Base-by-base conservation (phyloP, 495 filamentous ascomycete genomes). In the Penicillium coprophilum region DNA sequence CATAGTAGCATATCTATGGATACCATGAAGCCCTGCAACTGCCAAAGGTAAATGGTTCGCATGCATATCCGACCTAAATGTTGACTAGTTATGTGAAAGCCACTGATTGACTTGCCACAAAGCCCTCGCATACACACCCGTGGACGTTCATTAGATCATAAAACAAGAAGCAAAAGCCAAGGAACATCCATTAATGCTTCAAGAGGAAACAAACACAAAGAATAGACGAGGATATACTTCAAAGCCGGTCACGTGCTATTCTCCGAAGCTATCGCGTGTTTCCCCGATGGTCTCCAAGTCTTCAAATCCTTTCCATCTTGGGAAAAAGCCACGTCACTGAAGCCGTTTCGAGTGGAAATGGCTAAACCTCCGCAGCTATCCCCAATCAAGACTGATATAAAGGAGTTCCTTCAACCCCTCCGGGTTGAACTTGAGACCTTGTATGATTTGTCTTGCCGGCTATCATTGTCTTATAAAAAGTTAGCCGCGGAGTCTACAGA, bases 401-500 rank as follows among this genome's bases (percentile, higher is more conserved):
- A 57, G 23, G 53, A 28, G 17, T 71, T 68, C 44, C 52, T 73
- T 15, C 30, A 50, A 23, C 70, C 70, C 8, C 56, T 75, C 6
- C 62, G 46, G 12, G 57, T 71, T 2, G 60, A 63, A 6, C 46
- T 57, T 13, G 55, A 60, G 12, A 74, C 70, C 36, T 75, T 87
- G 8, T 74, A 83, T 46, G 64, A 69, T 15, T 73, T 91, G 15
- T 80, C 88, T 0, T 73, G 68, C 46, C 75, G 77, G 41, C 77
- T 90, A 10, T 78, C 75, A 24, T 61, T 61, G 20, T 83, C 77
- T 13, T 92, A 85, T 60, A 69, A 70, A 31, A 57, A 78, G 8
- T 75, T 92, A 32, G 85, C 87, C 17, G 77, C 80, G 34, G 71
- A 78, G 8, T 87, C 86, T 0, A 58, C 71, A 28, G 75, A 87